A percentile compares a stretch with the other conserved stretches of the same genome.
Evolutionary conservation across 768 basidiomycete genomes (phyloP).

Genomic region (Lentinula boryana): DNA sequence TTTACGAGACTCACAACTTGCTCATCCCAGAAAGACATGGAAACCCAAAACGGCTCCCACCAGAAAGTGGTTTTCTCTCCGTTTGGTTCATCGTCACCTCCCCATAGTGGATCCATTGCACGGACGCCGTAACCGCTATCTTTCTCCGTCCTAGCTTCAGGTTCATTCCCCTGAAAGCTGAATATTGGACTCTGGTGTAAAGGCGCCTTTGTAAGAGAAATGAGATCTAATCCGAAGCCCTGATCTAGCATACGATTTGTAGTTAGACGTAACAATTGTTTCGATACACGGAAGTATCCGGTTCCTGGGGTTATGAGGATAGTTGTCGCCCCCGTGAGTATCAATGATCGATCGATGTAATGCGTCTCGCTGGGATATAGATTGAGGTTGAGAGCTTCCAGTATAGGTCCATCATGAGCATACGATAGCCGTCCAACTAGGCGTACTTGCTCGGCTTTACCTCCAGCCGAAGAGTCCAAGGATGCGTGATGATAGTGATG

Average conservation of each 20-base stretch:
- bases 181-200: conserved; percentile 93
- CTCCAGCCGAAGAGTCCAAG: conserved; percentile 37
- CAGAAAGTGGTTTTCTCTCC: conserved; percentile 57
- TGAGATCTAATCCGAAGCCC: conserved; percentile 84
- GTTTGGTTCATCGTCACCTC: conserved; percentile 46
- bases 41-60: conserved; percentile 91
- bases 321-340: conserved; percentile 78
- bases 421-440: conserved; percentile 75
- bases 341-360: conserved; percentile 91
- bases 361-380: conserved; percentile 92
- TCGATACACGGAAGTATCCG: conserved; percentile 89
- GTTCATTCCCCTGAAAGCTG: conserved; percentile 71
- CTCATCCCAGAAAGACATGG: conserved; percentile 79
- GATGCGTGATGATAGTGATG: conserved; percentile 81
- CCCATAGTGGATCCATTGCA: conserved; percentile 70
- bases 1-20: conserved; percentile 43
- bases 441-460: conserved; percentile 48
- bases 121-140: conserved; percentile 40
- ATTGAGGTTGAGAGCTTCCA: conserved; percentile 91
- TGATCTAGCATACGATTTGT: conserved; percentile 93
- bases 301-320: conserved; percentile 91
- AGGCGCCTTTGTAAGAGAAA: conserved; percentile 86
- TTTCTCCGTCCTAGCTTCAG: conserved; percentile 38
- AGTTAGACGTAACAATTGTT: conserved; percentile 82
- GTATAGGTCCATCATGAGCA: conserved; percentile 92